Percentiles rank a stretch among this genome's conserved stretches.
Evolutionary conservation across 1,284 basidiomycete species (phyloP).

Genomic region (Ganoderma sp.): DNA sequence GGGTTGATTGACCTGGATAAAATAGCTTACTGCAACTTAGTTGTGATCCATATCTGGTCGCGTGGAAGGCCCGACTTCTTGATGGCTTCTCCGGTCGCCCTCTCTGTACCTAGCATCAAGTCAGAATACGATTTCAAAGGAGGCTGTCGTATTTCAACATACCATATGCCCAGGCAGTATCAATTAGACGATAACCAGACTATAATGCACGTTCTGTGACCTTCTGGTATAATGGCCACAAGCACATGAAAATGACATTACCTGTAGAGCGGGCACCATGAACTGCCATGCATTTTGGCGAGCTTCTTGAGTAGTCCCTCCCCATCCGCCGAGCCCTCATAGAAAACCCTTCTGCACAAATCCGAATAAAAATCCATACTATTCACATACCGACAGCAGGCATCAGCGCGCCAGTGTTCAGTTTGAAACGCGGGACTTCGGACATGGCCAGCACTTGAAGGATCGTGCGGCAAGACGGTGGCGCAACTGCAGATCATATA

Average conservation of each 20-base stretch:
- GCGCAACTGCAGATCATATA: background rate
- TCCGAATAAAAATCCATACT: background rate
- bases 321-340: constrained; percentile 42
- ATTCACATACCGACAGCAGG: constrained; percentile 37
- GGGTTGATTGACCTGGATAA: background rate
- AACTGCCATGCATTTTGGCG: constrained; percentile 33
- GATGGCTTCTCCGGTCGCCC: constrained; percentile 49
- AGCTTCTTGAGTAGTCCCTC: constrained; percentile 35
- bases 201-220: constrained; percentile 13
- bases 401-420: constrained; percentile 39
- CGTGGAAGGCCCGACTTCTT: constrained; percentile 48
- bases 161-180: constrained; percentile 42
- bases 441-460: constrained; percentile 27
- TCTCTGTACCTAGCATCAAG: constrained; percentile 44
- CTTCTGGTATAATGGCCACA: background rate
- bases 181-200: constrained; percentile 41
- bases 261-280: constrained; percentile 39
- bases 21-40: constrained; percentile 42
- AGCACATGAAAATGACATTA: constrained; percentile 11
- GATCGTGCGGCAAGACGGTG: background rate
- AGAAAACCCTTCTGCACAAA: background rate
- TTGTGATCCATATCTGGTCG: constrained; percentile 53
- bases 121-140: background rate
- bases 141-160: constrained; percentile 5
- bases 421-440: constrained; percentile 37